Evolutionary conservation across 345 rosid genomes (phyloP).

Genomic region (Trapa incisa): DNA sequence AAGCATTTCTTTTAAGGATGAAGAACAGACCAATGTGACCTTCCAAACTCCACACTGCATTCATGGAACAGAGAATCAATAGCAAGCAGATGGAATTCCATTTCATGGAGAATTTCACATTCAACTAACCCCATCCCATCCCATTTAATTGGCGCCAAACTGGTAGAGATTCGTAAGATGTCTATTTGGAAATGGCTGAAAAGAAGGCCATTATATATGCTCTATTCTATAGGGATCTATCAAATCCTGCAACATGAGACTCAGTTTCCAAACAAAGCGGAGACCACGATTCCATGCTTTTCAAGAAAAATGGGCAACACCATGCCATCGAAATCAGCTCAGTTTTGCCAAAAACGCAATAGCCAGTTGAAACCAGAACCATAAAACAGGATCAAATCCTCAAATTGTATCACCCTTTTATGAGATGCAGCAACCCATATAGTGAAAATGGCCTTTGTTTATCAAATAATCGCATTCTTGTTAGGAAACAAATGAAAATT

Average conservation of each 20-base stretch:
- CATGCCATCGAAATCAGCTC: neutral
- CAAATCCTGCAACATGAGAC: neutral
- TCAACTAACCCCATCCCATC: too few relatives aligned
- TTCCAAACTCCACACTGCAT: neutral
- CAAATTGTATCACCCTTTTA: neutral
- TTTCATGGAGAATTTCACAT: neutral
- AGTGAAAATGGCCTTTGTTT: neutral
- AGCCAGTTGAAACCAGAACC: neutral
- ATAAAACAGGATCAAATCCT: neutral
- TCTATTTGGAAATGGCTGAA: too few relatives aligned
- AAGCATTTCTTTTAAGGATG: neutral
- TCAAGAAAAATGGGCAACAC: neutral
- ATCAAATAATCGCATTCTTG: neutral
- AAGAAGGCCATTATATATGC: too few relatives aligned
- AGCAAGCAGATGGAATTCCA: neutral
- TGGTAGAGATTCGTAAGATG: too few relatives aligned
- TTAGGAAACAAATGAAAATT: neutral
- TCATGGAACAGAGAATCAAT: neutral
- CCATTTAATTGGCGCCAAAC: too few relatives aligned
- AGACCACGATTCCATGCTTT: neutral
- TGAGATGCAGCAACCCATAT: neutral
- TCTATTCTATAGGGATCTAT: neutral
- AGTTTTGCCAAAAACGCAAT: neutral
- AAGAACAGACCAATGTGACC: neutral
- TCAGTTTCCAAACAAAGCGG: neutral